Evolutionary conservation across 2,329 filamentous ascomycete genomes (phyloP).

Genomic region (Venturia effusa): DNA sequence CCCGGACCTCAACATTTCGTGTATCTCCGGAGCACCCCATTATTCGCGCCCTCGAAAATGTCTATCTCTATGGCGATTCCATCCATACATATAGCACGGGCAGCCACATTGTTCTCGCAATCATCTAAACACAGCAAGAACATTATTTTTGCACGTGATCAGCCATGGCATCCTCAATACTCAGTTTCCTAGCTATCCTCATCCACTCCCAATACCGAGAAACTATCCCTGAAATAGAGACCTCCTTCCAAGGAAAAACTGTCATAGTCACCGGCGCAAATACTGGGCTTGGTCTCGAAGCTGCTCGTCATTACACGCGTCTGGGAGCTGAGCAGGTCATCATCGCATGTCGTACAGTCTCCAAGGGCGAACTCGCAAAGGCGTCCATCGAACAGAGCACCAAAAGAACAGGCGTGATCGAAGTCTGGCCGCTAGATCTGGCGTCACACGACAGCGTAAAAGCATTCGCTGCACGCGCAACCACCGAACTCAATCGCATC

Average conservation of each 20-base stretch:
- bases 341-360: conserved; percentile 32
- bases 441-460: conserved; percentile 27
- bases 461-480: conserved; percentile 22
- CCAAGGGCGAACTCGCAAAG: conserved; percentile 35
- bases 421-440: conserved; percentile 38
- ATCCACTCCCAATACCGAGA: conserved; percentile 31
- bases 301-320: conserved; percentile 30
- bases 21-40: too few relatives aligned
- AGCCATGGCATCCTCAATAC: neutral
- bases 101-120: too few relatives aligned
- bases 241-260: conserved; percentile 26
- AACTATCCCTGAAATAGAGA: conserved; percentile 23
- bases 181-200: conserved; percentile 14
- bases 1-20: too few relatives aligned
- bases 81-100: too few relatives aligned
- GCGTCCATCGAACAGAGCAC: conserved; percentile 28
- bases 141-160: too few relatives aligned
- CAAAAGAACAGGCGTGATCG: conserved; percentile 20
- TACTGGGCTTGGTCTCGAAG: conserved; percentile 36
- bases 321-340: conserved; percentile 33
- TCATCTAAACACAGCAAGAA: too few relatives aligned
- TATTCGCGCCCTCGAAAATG: too few relatives aligned
- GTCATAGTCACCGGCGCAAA: conserved; percentile 41
- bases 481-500: conserved; percentile 20
- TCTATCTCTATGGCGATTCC: too few relatives aligned